Conservation (phyloP, 106 monocot genomes). For the Acanthochlamys bracteata region DNA sequence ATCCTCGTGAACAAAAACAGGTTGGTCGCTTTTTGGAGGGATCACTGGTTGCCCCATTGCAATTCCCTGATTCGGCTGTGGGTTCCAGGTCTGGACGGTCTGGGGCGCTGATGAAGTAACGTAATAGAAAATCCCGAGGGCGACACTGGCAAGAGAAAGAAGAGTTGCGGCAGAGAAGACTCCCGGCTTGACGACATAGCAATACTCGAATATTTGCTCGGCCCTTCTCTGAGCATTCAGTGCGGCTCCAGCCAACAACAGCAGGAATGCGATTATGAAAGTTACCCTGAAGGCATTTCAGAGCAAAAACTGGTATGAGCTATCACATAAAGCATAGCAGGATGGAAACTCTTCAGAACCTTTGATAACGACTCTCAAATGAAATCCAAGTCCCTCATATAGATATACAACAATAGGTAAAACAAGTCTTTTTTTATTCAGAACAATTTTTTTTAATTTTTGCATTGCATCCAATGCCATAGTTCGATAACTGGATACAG, state of each 20-base stretch:
- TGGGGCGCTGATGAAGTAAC: constrained; percentile 23
- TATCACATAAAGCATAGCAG: too few relatives aligned
- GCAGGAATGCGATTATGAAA: constrained; percentile 71
- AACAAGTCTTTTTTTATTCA: too few relatives aligned
- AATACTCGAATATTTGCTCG: constrained; percentile 50
- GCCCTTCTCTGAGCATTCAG: constrained; percentile 52
- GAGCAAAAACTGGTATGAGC: constrained; percentile 32
- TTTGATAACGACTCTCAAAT: too few relatives aligned
- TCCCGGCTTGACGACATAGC: constrained; percentile 76
- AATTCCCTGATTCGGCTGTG: constrained; percentile 47
- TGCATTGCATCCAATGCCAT: too few relatives aligned
- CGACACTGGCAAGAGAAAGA: constrained; percentile 42
- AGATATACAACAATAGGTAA: too few relatives aligned
- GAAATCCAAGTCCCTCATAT: too few relatives aligned
- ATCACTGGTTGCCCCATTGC: constrained; percentile 58
- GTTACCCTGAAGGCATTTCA: constrained; percentile 38
- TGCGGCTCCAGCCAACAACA: constrained; percentile 59
- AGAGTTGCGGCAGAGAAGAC: constrained; percentile 62
- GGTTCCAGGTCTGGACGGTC: constrained; percentile 4
- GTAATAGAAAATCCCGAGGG: constrained; percentile 47
- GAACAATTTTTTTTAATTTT: too few relatives aligned
- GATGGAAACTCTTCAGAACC: too few relatives aligned
- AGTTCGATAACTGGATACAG: too few relatives aligned
- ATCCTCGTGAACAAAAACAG: constrained; percentile 59
- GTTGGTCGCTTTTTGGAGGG: constrained; percentile 51